These are phyloP conservation scores for Paramyrothecium roridum DNA, from an alignment of 2,329 filamentous ascomycete genomes.

Conservation along the genomic window DNA sequence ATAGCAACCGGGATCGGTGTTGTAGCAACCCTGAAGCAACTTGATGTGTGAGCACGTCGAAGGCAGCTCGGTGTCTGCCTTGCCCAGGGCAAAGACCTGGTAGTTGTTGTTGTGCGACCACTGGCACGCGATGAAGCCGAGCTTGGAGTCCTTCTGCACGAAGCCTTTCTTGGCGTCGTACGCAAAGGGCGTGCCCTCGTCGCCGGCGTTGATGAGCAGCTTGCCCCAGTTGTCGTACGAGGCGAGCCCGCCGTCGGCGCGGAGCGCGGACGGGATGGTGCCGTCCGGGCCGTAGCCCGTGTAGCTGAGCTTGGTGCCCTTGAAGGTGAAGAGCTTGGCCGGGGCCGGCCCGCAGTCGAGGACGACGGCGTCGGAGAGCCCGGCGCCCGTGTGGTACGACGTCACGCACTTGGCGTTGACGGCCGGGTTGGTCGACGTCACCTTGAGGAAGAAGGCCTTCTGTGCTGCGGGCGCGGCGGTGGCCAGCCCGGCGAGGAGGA, in stretches of 20 bases:
- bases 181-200: neutral
- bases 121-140: neutral
- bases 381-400: neutral
- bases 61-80: neutral
- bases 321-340: neutral
- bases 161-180: neutral
- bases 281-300: neutral
- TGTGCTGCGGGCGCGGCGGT: neutral
- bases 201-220: neutral
- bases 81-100: neutral
- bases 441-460: neutral
- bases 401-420: neutral
- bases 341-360: neutral
- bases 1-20: neutral
- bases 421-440: neutral
- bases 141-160: neutral
- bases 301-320: neutral
- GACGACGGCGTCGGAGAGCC: neutral
- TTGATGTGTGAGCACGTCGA: neutral
- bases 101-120: neutral
- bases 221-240: conserved; percentile 1
- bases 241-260: neutral
- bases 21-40: neutral
- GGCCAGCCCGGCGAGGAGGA: neutral
- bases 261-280: neutral